These are phyloP conservation scores for Aegilops tauschii DNA, from an alignment of 176 grass and related monocot genomes.

Conservation along the genomic window DNA sequence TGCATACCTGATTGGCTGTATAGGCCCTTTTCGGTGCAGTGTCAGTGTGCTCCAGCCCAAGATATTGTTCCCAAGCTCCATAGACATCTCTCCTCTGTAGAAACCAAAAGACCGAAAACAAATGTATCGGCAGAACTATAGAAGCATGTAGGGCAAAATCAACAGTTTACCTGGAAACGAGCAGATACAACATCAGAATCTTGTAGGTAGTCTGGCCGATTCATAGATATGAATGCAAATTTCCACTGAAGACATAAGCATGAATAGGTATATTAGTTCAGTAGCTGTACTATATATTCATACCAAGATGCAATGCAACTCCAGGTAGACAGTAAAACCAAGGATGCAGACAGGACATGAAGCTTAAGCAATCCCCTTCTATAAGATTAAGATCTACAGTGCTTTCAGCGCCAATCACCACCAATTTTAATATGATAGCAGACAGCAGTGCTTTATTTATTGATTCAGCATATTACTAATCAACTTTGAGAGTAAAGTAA, in stretches of 20 bases:
- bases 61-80: conserved; percentile 98
- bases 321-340: conserved; percentile 12
- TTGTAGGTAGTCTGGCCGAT: conserved; percentile 78
- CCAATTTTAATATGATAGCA: neutral
- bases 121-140: conserved; percentile 13
- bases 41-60: conserved; percentile 88
- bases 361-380: neutral
- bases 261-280: conserved; percentile 2
- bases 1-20: conserved; percentile 66
- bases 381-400: neutral
- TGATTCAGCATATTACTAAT: neutral
- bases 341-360: neutral
- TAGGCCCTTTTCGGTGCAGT: conserved; percentile 82
- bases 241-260: conserved; percentile 66
- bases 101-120: conserved; percentile 28
- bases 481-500: conserved; percentile 8
- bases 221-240: conserved; percentile 87
- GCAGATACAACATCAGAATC: conserved; percentile 76
- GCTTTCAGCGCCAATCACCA: neutral
- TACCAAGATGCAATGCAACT: conserved; percentile 18
- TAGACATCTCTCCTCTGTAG: conserved; percentile 89
- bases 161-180: conserved; percentile 68
- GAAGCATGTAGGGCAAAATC: conserved; percentile 2
- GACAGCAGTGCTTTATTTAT: neutral
- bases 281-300: neutral